Percentiles rank a stretch among this genome's conserved stretches.
phyloP scores from a whole-genome alignment of 176 grass and related monocot species.

The Oryza officinalis region DNA sequence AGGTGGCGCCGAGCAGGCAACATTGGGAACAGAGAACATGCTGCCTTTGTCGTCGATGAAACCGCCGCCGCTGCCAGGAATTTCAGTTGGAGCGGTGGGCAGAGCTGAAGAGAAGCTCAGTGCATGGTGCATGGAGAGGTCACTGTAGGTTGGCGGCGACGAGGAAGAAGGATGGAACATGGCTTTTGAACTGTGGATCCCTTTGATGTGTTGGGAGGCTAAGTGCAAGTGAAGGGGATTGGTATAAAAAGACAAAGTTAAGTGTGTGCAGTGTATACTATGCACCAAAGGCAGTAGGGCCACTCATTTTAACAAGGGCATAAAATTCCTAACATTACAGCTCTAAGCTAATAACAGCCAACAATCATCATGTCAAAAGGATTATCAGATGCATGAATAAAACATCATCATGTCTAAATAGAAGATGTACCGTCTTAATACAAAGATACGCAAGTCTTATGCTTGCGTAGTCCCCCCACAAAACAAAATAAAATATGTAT shows the following conservation, averaged over 20 bases:
- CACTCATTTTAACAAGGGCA: slow-evolving; percentile 28
- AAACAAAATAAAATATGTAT: too few species aligned
- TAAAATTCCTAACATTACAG: slow-evolving; percentile 30
- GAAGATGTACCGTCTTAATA: too few species aligned
- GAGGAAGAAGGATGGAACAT: slow-evolving; percentile 62
- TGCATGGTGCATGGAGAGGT: slow-evolving; percentile 35
- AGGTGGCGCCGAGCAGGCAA: slow-evolving; percentile 21
- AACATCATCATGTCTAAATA: too few species aligned
- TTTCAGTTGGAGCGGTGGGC: slow-evolving; percentile 46
- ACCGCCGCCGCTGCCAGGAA: slow-evolving; percentile 22
- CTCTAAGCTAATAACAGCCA: slow-evolving; percentile 28
- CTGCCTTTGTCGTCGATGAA: slow-evolving; percentile 38
- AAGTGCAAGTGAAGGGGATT: slow-evolving; percentile 31
- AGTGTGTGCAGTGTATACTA: slow-evolving; percentile 18
- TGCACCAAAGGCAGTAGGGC: slow-evolving; percentile 21
- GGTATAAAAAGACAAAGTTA: slow-evolving; percentile 51
- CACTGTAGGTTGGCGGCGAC: slow-evolving; percentile 28
- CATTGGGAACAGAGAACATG: background rate
- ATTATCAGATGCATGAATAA: background rate
- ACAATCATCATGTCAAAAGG: slow-evolving; percentile 18
- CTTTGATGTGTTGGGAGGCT: slow-evolving; percentile 34
- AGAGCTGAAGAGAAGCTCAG: slow-evolving; percentile 43
- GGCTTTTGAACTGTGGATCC: slow-evolving; percentile 41
- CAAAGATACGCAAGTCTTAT: too few species aligned
- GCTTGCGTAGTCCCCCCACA: too few species aligned